phyloP scores from a whole-genome alignment of 139 green algal species.

The Ulvella scutata region DNA sequence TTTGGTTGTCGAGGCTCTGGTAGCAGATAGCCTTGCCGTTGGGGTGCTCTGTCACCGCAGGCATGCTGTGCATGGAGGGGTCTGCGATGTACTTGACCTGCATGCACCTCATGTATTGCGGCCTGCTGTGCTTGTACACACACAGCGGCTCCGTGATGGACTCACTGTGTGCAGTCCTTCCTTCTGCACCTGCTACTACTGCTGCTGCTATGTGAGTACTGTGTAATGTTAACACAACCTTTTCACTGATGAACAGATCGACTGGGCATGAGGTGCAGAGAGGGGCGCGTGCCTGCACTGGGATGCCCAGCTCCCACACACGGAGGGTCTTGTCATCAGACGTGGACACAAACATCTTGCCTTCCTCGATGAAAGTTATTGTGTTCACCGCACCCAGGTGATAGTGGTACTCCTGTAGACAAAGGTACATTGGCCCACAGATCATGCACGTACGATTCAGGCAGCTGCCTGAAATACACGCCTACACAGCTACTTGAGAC shows the following conservation, averaged over 20 bases:
- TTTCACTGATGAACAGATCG: too few species aligned
- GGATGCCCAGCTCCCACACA: conserved; percentile 97
- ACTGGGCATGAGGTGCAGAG: not conserved
- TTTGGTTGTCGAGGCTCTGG: conserved; percentile 59
- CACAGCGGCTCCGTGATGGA: too few species aligned
- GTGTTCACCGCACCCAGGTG: conserved; percentile 93
- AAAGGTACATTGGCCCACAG: too few species aligned
- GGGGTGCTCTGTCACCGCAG: conserved; percentile 51
- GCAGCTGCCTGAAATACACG: not conserved
- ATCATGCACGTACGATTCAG: too few species aligned
- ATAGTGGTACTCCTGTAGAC: conserved; percentile 94
- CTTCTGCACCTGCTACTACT: too few species aligned
- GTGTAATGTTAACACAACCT: too few species aligned
- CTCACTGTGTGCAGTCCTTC: too few species aligned
- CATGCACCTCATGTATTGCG: too few species aligned
- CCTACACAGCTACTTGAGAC: too few species aligned
- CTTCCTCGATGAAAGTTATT: conserved; percentile 92
- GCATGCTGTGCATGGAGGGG: conserved; percentile 92
- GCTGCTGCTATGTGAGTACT: too few species aligned
- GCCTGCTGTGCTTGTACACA: too few species aligned
- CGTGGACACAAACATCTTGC: conserved; percentile 64
- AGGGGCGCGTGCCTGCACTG: conserved; percentile 39
- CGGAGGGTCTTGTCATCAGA: conserved; percentile 94
- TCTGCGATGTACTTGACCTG: conserved; percentile 87
- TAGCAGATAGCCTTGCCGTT: conserved; percentile 55